Evolutionary conservation across 176 grass and related monocot species (phyloP), one percentile per base, ranked within the genome.

Genomic region (Cenchrus americanus): DNA sequence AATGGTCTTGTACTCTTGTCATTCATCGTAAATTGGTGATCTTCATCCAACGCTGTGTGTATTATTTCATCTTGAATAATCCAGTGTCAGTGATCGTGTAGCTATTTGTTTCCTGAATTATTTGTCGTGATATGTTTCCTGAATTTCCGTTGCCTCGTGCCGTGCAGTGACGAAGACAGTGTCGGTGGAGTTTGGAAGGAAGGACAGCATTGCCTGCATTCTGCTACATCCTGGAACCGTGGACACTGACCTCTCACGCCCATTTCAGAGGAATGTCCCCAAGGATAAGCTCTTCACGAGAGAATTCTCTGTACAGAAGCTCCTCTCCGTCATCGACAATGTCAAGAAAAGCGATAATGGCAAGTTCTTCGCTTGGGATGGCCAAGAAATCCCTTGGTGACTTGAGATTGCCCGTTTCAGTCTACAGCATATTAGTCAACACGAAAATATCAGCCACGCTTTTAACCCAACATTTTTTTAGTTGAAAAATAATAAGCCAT

Each of bases 341-440:
- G 81, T 76, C 81, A 98, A 87, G 71, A 90, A 69, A 58, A 91
- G 82, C 5, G 91, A 95, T 48, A 98, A 92, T 8, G 92, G 96
- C 32, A 98, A 92, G 80, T 98, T 98, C 73, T 98, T 98, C 26
- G 93, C 93, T 14, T 95, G 96, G 96, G 93, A 98, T 48, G 92
- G 90, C 32, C 89, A 86, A 63, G 91, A 93, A 89, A 98, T 93
- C 27, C 92, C 92, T 53, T 91, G 86, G 92, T 94, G 65, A 85
- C 77, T 46, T 52, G 83, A 58, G 23, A 47, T 57, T 24, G 26
- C 49, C 37, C 0, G 27, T 69, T 85, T 44, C 15, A 51, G 60
- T 68, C 81, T 10, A 30, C 42, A 51, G 76, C 2, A 37, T 0
- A 46, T 5, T 7, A 10, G 30, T 69, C 62, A 67, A 37, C 5